Base-by-base conservation (phyloP, 1,284 basidiomycete species). In the Tremellales sp. region DNA sequence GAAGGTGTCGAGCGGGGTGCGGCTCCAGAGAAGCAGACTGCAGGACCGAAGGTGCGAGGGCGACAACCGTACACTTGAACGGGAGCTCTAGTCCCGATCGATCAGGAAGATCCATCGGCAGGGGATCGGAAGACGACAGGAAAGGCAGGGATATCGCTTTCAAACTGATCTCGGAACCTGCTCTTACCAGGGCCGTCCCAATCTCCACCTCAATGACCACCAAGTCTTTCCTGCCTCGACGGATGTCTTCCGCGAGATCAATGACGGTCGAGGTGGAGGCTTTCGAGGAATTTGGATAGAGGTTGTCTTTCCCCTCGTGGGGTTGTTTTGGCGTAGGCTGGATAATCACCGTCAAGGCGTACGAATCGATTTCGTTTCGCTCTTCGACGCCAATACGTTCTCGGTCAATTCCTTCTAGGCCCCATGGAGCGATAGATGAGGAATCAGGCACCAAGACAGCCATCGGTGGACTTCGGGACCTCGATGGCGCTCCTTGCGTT, bases 41-140 rank as follows among this genome's bases (percentile, higher is more conserved):
- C 32, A 87, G 72, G 1, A 86, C 82, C 2, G 87, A 88, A 4
- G 83, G 80, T 1, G 88, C 86, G 44, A 91, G 77, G 1, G 83
- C 85, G 37, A 73, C 64, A 13, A 74, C 58, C 4, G 53, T 50
- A 34, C 63, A 60, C 29, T 66, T 64, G 60, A 72, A 67, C 4
- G 71, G 71, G 25, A 73, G 50, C 18, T 60, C 58, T 6, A 69
- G 42, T n/a, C n/a, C n/a, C 27, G 50, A 47, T 22, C 58, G 42
- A 0, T 47, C 39, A 0, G 60, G 57, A 16, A 66, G 54, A 12
- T 50, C 53, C 22, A 68, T 53, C 0, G 66, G 58, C 4, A 68
- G 46, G 22, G 21, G 22, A 7, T 45, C 48, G 1, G 43, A 36
- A 18, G 58, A 46, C 21, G 53, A 51, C 4, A 66, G 61, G 7